Evolutionary conservation across 495 filamentous ascomycete species (phyloP).

Genomic region (Pyrenopolyporus hunteri): DNA sequence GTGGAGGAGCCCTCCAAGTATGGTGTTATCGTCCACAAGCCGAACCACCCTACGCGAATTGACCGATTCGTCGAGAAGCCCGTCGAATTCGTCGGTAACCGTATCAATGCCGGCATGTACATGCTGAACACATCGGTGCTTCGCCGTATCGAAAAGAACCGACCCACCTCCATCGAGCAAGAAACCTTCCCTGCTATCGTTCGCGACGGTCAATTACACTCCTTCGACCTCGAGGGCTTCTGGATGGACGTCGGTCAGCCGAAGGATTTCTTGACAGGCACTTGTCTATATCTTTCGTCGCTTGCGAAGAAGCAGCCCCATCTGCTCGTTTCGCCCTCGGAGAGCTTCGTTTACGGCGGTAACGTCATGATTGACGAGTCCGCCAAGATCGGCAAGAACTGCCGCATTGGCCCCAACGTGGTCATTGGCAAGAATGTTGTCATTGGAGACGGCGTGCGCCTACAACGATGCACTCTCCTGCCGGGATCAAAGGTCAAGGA

Average conservation of each 20-base stretch:
- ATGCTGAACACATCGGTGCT: conserved; percentile 95
- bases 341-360: conserved; percentile 88
- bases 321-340: conserved; percentile 73
- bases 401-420: conserved; percentile 97
- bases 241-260: conserved; percentile 99
- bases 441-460: conserved; percentile 90
- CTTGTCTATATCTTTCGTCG: conserved; percentile 94
- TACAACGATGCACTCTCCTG: conserved; percentile 93
- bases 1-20: conserved; percentile 99
- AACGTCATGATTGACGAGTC: conserved; percentile 96
- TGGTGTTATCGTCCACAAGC: conserved; percentile 98
- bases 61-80: conserved; percentile 99
- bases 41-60: conserved; percentile 87
- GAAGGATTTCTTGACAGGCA: conserved; percentile 97
- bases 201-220: conserved; percentile 91
- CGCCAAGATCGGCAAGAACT: conserved; percentile 97
- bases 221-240: conserved; percentile 97
- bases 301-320: conserved; percentile 92
- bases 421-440: conserved; percentile 95
- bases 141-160: conserved; percentile 83
- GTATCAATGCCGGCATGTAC: conserved; percentile 99
- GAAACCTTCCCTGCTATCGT: conserved; percentile 98
- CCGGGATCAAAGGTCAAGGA: conserved; percentile 94
- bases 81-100: conserved; percentile 98
- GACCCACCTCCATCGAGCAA: conserved; percentile 99